phyloP scores from a whole-genome alignment of 306 rosid genomes.

The Hippophae rhamnoides region DNA sequence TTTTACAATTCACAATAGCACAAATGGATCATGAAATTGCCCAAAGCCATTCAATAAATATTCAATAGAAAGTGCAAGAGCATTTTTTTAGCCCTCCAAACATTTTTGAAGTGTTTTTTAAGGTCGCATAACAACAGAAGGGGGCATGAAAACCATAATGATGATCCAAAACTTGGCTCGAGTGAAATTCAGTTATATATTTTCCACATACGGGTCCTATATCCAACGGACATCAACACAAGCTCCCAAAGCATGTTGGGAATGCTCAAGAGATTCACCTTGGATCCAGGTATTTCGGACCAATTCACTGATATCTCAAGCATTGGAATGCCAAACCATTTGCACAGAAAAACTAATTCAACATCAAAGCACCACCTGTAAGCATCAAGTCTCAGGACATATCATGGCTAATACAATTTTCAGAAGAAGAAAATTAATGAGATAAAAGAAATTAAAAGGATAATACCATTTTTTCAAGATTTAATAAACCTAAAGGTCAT shows the following conservation, averaged over 20 bases:
- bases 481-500: too few relatives aligned
- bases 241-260: constrained; percentile 99
- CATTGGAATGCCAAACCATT: constrained; percentile 60
- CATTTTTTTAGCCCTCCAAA: too few relatives aligned
- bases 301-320: constrained; percentile 89
- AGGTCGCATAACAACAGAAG: neutral
- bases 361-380: constrained; percentile 98
- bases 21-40: too few relatives aligned
- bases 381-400: too few relatives aligned
- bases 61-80: too few relatives aligned
- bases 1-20: too few relatives aligned
- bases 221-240: constrained; percentile 79
- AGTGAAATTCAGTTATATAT: constrained; percentile 34
- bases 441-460: too few relatives aligned
- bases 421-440: too few relatives aligned
- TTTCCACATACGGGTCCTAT: constrained; percentile 83
- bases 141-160: neutral
- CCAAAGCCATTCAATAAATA: too few relatives aligned
- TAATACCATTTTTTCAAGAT: too few relatives aligned
- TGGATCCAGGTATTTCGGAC: constrained; percentile 99
- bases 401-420: too few relatives aligned
- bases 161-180: constrained; percentile 9
- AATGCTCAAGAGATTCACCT: constrained; percentile 81
- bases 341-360: constrained; percentile 68
- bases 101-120: neutral